Evolutionary conservation across 2,329 filamentous ascomycete species (phyloP), one percentile per base, ranked within the genome.

Genomic region (Trichoderma gracile): DNA sequence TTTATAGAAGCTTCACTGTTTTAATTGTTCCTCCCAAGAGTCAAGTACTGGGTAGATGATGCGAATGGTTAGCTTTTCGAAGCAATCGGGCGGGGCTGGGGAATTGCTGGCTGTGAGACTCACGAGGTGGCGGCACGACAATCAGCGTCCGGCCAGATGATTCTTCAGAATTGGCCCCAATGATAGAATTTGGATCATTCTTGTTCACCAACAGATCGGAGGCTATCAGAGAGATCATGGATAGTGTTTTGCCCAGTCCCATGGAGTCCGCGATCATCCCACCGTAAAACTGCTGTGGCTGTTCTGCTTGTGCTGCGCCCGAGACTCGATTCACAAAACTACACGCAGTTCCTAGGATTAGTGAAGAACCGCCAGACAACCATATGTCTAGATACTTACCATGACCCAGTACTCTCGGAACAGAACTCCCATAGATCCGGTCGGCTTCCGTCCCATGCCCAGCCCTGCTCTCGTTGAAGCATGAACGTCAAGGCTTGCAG

Each of bases 211-310:
- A 23, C 15, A 62, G 2, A 14, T 72, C 71, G 0, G 69, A 66
- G 1, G 78, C 79, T 1, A 74, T 68, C 1, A 82, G 63, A 0
- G 79, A 69, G 27, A 82, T 77, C 75, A 81, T 80, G 0, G 75
- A 76, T 0, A 81, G 65, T 0, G 79, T 80, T 60, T 82, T 82
- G 0, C 80, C 80, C 0, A 81, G 69, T 0, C 80, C 80, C 80
- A 82, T 82, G 0, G 76, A 73, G 64, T 82, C 80, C 1, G 79
- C 79, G 23, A 82, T 70, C n/a, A 81, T 78, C 1, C 80, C 80
- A 0, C 80, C 80, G 10, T 69, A 71, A n/a, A 79, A 80, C 0
- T 70, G 43, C 2, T 70, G 65, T 0, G 79, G 79, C 0, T 71
- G 68, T 4, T 79, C 71, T 0, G 1, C 0, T 46, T 78, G 74